Conservation (phyloP, 805 yeast species). For the Candida ficus region DNA sequence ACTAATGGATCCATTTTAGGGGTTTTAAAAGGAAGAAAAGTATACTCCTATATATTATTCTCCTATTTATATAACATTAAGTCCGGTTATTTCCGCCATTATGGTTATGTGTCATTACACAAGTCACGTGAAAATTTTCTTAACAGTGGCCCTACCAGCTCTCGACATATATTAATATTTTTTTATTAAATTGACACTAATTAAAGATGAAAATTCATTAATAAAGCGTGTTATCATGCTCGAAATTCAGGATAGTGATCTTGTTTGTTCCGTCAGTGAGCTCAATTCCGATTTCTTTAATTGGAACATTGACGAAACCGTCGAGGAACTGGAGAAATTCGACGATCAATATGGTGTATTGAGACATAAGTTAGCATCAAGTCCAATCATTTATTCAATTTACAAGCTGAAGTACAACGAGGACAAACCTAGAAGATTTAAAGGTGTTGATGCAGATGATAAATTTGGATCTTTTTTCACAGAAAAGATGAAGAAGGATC, state of each 20-base stretch:
- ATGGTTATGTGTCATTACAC: too few relatives aligned
- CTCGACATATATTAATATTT: too few relatives aligned
- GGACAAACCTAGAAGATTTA: conserved; percentile 20
- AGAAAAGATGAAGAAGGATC: conserved; percentile 19
- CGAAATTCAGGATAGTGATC: conserved; percentile 6
- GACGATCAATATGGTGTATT: conserved; percentile 18
- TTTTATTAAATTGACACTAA: too few relatives aligned
- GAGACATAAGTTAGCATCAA: conserved; percentile 35
- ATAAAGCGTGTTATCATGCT: not conserved
- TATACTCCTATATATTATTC: too few relatives aligned
- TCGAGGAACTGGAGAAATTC: not conserved
- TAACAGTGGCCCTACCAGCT: too few relatives aligned
- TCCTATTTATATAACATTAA: too few relatives aligned
- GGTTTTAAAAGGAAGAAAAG: too few relatives aligned
- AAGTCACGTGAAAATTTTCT: too few relatives aligned
- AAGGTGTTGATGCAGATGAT: conserved; percentile 11
- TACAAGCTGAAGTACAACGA: conserved; percentile 25
- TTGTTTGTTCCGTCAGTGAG: not conserved
- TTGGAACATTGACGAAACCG: conserved; percentile 5
- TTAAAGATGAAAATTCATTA: too few relatives aligned
- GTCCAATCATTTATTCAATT: conserved; percentile 34
- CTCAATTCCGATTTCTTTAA: conserved; percentile 4
- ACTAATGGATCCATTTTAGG: not conserved
- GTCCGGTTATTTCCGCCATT: too few relatives aligned
- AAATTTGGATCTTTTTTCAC: conserved; percentile 13